phyloP scores from a whole-genome alignment of 345 rosid species.

The Eucalyptus erythrocorys region DNA sequence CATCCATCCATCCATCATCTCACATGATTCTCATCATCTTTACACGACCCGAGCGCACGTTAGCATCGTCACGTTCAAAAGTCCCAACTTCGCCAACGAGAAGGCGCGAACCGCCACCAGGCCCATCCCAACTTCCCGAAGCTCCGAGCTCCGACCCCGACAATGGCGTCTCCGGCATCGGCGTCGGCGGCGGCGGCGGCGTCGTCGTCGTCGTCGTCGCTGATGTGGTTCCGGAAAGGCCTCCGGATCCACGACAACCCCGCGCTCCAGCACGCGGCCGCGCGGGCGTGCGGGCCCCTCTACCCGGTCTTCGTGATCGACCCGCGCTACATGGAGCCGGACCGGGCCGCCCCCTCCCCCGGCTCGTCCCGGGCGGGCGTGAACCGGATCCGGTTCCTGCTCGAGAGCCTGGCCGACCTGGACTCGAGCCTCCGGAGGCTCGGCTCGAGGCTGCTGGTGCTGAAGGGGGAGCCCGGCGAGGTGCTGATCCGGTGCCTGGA shows the following conservation, averaged over 20 bases:
- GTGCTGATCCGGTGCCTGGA: conserved; percentile 63
- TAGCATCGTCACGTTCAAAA: background rate
- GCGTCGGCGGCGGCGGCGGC: background rate
- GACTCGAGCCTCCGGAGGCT: conserved; percentile 63
- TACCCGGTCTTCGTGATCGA: conserved; percentile 86
- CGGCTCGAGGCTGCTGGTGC: conserved; percentile 65
- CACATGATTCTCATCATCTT: too few species aligned
- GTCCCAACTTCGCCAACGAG: background rate
- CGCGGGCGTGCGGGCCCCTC: conserved; percentile 24
- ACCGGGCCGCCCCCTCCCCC: conserved; percentile 51
- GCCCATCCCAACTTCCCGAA: background rate
- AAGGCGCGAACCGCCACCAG: background rate
- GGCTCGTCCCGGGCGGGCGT: conserved; percentile 65
- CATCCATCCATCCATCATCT: background rate
- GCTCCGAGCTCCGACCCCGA: conserved; percentile 20
- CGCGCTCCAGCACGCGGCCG: conserved; percentile 68
- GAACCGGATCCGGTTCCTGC: conserved; percentile 73
- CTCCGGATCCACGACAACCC: conserved; percentile 95
- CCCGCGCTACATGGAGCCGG: conserved; percentile 81
- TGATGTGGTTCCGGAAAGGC: conserved; percentile 93
- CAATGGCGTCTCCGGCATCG: background rate
- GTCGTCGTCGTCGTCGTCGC: conserved; percentile 30
- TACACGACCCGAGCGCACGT: background rate
- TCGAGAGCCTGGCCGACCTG: conserved; percentile 60
- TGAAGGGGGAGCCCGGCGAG: conserved; percentile 74